Base-by-base conservation (phyloP, 306 rosid genomes). In the Pterocarpus macrocarpus region DNA sequence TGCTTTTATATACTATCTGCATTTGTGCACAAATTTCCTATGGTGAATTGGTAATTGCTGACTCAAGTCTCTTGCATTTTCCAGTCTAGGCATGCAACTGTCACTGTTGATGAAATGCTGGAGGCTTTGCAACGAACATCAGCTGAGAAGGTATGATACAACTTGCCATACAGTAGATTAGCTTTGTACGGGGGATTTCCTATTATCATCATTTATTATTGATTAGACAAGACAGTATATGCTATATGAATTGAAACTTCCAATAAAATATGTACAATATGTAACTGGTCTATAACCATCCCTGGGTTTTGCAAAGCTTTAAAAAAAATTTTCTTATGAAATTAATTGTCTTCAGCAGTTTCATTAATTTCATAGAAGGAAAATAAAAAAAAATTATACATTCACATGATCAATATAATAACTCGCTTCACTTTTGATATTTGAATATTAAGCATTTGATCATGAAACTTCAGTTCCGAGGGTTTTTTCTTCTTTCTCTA, bases 1-100 rank as follows among this genome's bases (percentile, higher is more conserved):
- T 36, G 36, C 33, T 71, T 35, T 50, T 43, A 73, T 55, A 5
- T 34, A 3, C 30, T 8, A 4, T 7, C 30, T 65, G 55, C 32
- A 50, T 69, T 45, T 59, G 30, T 22, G n/a, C 44, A 30, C 62
- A 47, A 30, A 63, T 64, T 30, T 50, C 79, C 35, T 49, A 12
- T 44, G 15, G 76, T 39, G 7, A 62, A 63, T 66, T 52, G 22
- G 76, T 39, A 5, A 62, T 68, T 66, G 66, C 89, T 81, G 74
- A 85, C 66, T 1, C 44, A 14, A 30, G 49, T 10, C 35, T 56
- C 35, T 70, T 50, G 36, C 72, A 12, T 78, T 82, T 82, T 84
- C n/a, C 94, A 90, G 98, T 91, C 97, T 8, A 88, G 98, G 86
- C 98, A 95, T 62, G 97, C 97, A 9, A 93, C 92, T 78, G 94